phyloP scores from a whole-genome alignment of 495 filamentous ascomycete genomes.

The Margaritispora aquatica region DNA sequence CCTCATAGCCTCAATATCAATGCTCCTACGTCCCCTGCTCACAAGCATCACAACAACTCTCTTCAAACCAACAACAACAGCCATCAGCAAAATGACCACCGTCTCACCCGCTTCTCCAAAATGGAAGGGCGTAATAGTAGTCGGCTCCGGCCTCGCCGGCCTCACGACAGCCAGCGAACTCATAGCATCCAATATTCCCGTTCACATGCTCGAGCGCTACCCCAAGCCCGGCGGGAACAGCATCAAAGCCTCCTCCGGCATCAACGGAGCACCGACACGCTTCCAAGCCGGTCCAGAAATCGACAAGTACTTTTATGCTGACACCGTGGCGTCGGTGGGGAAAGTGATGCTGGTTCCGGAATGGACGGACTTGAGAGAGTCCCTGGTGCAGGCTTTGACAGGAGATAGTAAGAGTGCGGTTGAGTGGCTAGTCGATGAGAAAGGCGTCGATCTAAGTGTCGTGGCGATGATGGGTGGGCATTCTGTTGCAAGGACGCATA shows the following conservation, averaged over 20 bases:
- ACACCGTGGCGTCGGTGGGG: slow-evolving; percentile 44
- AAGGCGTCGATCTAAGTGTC: slow-evolving; percentile 47
- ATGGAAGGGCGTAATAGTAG: slow-evolving; percentile 28
- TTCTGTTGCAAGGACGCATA: slow-evolving; percentile 45
- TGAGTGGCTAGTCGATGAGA: slow-evolving; percentile 42
- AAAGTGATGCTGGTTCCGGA: not conserved
- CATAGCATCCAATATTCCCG: slow-evolving; percentile 35
- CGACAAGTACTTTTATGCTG: slow-evolving; percentile 40
- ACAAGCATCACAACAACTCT: not conserved
- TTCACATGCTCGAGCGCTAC: slow-evolving; percentile 46
- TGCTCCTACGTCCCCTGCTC: slow-evolving; percentile 1
- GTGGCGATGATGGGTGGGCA: slow-evolving; percentile 52
- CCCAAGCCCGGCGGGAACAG: slow-evolving; percentile 54
- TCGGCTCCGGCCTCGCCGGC: slow-evolving; percentile 47
- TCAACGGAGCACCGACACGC: slow-evolving; percentile 50
- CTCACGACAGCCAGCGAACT: slow-evolving; percentile 43
- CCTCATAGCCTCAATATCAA: slow-evolving; percentile 5
- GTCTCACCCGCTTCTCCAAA: too few species aligned
- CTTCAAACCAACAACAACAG: not conserved
- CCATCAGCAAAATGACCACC: not conserved
- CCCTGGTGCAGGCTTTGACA: slow-evolving; percentile 37
- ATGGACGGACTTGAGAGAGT: slow-evolving; percentile 27
- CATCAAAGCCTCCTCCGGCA: slow-evolving; percentile 58
- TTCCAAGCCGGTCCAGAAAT: slow-evolving; percentile 40
- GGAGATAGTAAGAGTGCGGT: slow-evolving; percentile 35